These are phyloP conservation scores for Russula lepida DNA, from an alignment of 768 basidiomycete genomes.

Conservation along the genomic window DNA sequence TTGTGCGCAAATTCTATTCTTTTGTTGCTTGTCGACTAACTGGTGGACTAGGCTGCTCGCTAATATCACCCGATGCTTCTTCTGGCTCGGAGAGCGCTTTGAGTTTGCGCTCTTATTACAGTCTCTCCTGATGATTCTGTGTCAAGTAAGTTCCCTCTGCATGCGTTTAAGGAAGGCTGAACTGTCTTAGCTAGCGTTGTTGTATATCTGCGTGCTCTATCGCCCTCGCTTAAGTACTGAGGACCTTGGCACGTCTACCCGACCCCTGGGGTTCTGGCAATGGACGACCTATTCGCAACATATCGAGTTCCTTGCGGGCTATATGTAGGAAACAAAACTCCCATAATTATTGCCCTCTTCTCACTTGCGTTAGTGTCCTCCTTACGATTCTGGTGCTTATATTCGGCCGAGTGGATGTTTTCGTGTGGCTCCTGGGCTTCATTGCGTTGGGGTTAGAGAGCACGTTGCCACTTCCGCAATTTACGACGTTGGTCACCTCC, in stretches of 20 bases:
- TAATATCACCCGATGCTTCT: conserved; percentile 85
- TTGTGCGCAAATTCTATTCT: conserved; percentile 37
- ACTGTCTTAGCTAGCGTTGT: conserved; percentile 50
- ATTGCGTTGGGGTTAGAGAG: conserved; percentile 77
- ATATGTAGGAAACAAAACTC: conserved; percentile 46
- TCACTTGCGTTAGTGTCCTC: conserved; percentile 37
- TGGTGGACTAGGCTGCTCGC: conserved; percentile 50
- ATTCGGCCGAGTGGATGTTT: conserved; percentile 53
- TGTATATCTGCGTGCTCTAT: conserved; percentile 77
- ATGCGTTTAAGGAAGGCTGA: conserved; percentile 10
- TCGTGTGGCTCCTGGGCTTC: conserved; percentile 60
- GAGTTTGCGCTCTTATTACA: conserved; percentile 72
- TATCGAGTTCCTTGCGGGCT: conserved; percentile 72
- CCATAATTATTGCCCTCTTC: not conserved
- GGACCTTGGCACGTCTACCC: conserved; percentile 45
- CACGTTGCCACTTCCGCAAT: conserved; percentile 77
- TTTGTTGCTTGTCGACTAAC: not conserved
- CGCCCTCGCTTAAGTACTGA: conserved; percentile 55
- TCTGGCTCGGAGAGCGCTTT: conserved; percentile 78
- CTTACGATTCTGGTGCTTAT: conserved; percentile 70
- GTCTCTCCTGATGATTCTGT: conserved; percentile 76
- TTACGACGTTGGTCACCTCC: conserved; percentile 48
- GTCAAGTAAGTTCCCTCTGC: conserved; percentile 47
- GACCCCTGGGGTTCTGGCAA: conserved; percentile 78
- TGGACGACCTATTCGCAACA: conserved; percentile 73